Base-by-base conservation (phyloP, 441 rosid species). In the Corymbia citriodora region DNA sequence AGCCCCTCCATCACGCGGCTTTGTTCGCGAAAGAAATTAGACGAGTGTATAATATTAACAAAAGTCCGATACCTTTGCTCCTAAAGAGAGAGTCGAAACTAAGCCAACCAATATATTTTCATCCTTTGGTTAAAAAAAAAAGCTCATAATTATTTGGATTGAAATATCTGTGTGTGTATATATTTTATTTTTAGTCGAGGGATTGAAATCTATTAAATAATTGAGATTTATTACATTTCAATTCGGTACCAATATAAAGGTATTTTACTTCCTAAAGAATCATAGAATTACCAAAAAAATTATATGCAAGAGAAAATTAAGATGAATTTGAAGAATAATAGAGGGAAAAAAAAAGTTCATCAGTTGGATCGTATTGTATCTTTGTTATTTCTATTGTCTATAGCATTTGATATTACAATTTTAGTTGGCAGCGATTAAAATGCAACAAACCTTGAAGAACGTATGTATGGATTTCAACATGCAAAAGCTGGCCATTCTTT, bases 101-200 rank as follows among this genome's bases (percentile, higher is more conserved):
- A 36, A 36, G 40, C 40, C 5, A 3, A 36, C 5, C 40, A 3
- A 36, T 36, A 36, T 36, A 36, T 36, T 36, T 53, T n/a, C 33
- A 63, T 0, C 70, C 33, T 63, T 14, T 63, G 18, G 13, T 63
- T 33, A 6, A 14, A 1, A 6, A 29, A 3, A 16, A 2, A 13
- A 1, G 10, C 31, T 29, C 2, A 63, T 9, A 1, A 6, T 7
- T 5, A 7, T n/a, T 0, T 9, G 0, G 0, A 7, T 63, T 29
- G 70, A 63, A 29, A 63, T 29, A 3, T 63, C 40, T 40, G 5
- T 40, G 40, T 36, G 40, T 40, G 40, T 40, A 40, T 40, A 40
- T 40, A 5, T 40, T 40, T 40, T 40, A 3, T 40, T 40, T 40
- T 40, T 40, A 2, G 40, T 40, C 3, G 40, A 40, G 40, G 3